phyloP scores from a whole-genome alignment of 257 asterid genomes.

The Ligustrum vulgare region DNA sequence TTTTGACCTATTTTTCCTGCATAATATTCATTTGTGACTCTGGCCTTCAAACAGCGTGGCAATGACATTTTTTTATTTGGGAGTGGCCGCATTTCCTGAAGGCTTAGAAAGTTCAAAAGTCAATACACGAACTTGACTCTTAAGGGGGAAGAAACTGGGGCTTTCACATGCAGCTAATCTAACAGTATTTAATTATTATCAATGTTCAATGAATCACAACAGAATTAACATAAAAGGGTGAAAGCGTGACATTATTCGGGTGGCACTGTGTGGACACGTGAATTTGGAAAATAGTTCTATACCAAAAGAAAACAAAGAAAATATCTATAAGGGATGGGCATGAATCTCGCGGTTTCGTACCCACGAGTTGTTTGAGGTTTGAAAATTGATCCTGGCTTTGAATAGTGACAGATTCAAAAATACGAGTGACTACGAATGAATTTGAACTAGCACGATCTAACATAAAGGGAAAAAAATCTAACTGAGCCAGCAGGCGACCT shows the following conservation, averaged over 20 bases:
- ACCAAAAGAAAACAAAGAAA: no score
- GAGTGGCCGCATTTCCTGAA: background rate
- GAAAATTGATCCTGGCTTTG: no score
- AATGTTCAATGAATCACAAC: background rate
- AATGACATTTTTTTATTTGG: background rate
- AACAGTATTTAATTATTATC: background rate
- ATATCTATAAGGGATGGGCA: background rate
- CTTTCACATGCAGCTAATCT: conserved; percentile 3
- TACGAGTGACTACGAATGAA: no score
- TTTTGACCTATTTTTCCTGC: background rate
- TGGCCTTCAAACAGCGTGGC: background rate
- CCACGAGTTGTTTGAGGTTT: no score
- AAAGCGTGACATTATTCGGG: background rate
- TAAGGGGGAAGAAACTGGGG: background rate
- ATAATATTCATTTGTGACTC: background rate
- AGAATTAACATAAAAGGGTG: background rate
- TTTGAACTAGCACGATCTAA: no score
- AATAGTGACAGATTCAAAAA: no score
- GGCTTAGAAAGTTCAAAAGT: background rate
- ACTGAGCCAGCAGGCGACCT: no score
- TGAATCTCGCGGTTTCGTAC: no score
- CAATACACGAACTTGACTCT: background rate
- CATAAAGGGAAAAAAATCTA: no score
- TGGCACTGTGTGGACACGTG: background rate
- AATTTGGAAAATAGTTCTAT: background rate